phyloP scores from a whole-genome alignment of 2,329 filamentous ascomycete genomes.

The Fusarium stilboides region DNA sequence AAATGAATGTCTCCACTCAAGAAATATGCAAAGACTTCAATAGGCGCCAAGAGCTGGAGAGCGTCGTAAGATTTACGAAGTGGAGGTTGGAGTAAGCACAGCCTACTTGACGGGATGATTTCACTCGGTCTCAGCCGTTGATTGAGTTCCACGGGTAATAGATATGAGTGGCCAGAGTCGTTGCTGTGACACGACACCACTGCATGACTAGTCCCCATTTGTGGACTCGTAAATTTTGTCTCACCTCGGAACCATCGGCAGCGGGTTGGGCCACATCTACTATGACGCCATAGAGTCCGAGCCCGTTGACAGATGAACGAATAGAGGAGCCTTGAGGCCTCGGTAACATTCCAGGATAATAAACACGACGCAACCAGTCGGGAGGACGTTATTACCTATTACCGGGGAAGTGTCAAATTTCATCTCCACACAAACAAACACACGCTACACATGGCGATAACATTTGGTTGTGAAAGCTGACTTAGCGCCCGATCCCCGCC shows the following conservation, averaged over 20 bases:
- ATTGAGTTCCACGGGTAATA: background rate
- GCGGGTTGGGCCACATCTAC: background rate
- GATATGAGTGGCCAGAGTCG: background rate
- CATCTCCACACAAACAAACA: too few relatives aligned
- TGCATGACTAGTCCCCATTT: background rate
- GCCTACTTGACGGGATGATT: background rate
- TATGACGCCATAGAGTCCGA: background rate
- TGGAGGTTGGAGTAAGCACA: background rate
- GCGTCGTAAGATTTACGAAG: background rate
- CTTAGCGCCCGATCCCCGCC: too few relatives aligned
- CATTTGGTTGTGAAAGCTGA: too few relatives aligned
- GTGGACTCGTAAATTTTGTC: background rate
- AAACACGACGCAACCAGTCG: too few relatives aligned
- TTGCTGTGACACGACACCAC: background rate
- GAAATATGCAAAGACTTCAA: background rate
- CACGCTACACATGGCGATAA: too few relatives aligned
- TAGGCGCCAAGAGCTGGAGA: background rate
- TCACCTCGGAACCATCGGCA: conserved; percentile 16
- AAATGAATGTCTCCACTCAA: background rate
- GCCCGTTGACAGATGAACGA: background rate
- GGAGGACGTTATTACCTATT: too few relatives aligned
- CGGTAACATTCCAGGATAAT: background rate
- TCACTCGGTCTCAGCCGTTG: background rate
- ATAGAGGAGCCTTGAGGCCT: background rate
- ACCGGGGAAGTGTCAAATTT: too few relatives aligned